Evolutionary conservation across 2,329 filamentous ascomycete genomes (phyloP).

Genomic region (Fusarium robinianum): DNA sequence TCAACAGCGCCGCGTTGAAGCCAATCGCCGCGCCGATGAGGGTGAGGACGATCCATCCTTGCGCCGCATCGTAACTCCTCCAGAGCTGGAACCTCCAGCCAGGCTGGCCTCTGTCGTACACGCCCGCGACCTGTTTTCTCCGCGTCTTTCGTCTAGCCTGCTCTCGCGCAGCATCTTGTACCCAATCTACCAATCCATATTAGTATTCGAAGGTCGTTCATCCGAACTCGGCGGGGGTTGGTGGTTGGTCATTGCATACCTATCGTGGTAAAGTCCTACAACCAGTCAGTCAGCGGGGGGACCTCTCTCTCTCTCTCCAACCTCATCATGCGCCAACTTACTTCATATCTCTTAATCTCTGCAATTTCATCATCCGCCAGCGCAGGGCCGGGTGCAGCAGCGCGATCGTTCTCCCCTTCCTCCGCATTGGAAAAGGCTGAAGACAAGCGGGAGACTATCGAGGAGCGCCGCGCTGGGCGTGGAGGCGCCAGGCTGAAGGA

Average conservation of each 20-base stretch:
- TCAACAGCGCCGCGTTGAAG: conserved; percentile 87
- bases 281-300: conserved; percentile 37
- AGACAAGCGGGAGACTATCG: conserved; percentile 67
- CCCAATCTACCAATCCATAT: conserved; percentile 71
- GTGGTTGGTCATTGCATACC: conserved; percentile 49
- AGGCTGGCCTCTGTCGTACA: conserved; percentile 69
- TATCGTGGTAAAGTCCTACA: conserved; percentile 89
- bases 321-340: conserved; percentile 39
- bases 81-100: conserved; percentile 82
- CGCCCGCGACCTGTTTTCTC: conserved; percentile 71
- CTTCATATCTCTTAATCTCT: conserved; percentile 96
- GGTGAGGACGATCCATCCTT: conserved; percentile 97
- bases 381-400: conserved; percentile 61
- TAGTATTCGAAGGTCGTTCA: conserved; percentile 37
- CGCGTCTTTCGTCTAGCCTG: conserved; percentile 79
- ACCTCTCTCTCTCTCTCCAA: conserved; percentile 5
- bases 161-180: conserved; percentile 93
- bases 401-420: conserved; percentile 59
- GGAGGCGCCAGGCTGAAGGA: conserved; percentile 49
- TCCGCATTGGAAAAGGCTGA: conserved; percentile 70
- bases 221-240: not conserved
- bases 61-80: conserved; percentile 92
- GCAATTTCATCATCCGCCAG: conserved; percentile 93
- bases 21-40: conserved; percentile 92
- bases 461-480: conserved; percentile 54